Conservation (phyloP, 257 asterid species). For the Rhazya stricta region DNA sequence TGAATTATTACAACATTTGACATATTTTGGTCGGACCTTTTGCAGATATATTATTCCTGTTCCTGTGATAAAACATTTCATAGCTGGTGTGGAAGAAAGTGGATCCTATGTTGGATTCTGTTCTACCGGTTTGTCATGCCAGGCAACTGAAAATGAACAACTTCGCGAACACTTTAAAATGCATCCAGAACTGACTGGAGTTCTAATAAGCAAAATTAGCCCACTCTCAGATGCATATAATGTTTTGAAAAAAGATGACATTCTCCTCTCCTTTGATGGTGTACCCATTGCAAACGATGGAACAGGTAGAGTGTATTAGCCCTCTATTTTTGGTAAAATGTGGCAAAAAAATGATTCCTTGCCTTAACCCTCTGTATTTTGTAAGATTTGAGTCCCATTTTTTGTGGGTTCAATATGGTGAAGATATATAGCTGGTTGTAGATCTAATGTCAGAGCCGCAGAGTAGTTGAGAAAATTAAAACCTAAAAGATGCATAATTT, state of each 20-base stretch:
- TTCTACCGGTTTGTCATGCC: constrained; percentile 90
- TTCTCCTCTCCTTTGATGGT: constrained; percentile 88
- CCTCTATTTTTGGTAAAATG: background rate
- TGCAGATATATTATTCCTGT: constrained; percentile 91
- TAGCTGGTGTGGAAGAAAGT: constrained; percentile 79
- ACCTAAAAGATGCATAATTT: background rate
- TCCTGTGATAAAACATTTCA: constrained; percentile 87
- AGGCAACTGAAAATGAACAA: constrained; percentile 83
- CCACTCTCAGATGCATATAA: constrained; percentile 71
- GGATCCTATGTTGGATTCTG: constrained; percentile 90
- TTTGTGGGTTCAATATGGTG: background rate
- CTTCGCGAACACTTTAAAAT: constrained; percentile 69
- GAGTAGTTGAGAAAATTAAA: background rate
- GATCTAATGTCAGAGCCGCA: background rate
- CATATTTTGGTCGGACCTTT: background rate
- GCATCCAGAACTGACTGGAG: constrained; percentile 74
- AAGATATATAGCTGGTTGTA: background rate
- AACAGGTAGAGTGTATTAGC: constrained; percentile 51
- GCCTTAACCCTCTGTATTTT: background rate
- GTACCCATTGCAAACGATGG: constrained; percentile 89
- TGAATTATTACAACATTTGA: background rate
- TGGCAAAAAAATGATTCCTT: background rate
- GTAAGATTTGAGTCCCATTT: too few species aligned
- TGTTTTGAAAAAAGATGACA: constrained; percentile 69
- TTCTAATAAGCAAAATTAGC: constrained; percentile 72